A percentile compares a stretch with the other conserved stretches of the same genome.
Evolutionary conservation across 179 eudicot genomes (phyloP).

Genomic region (Vitellaria paradoxa): DNA sequence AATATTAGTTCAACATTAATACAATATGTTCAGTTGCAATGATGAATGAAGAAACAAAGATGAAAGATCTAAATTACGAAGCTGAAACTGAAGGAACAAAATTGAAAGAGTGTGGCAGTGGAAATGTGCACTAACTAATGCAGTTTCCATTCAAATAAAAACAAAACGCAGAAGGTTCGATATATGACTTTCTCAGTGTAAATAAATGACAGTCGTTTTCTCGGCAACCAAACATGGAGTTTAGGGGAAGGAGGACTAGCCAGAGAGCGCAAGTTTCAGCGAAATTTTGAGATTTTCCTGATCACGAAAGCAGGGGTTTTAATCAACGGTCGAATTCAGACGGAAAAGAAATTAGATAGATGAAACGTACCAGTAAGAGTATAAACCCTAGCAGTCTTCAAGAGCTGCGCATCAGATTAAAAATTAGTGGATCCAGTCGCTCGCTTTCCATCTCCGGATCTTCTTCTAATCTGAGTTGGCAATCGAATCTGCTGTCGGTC

Average conservation of each 20-base stretch:
- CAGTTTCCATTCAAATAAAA: too few relatives aligned
- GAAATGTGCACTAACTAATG: too few relatives aligned
- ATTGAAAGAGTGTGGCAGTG: too few relatives aligned
- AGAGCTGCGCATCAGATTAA: background rate
- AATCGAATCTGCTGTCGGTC: background rate
- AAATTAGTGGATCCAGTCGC: background rate
- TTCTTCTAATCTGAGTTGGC: too few relatives aligned
- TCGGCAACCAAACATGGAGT: background rate
- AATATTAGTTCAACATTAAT: background rate
- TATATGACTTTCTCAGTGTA: background rate
- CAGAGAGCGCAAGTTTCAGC: background rate
- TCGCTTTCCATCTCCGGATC: background rate
- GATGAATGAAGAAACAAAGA: background rate
- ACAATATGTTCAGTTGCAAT: background rate
- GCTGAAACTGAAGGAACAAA: background rate
- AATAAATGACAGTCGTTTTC: background rate
- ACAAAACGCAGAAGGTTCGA: too few relatives aligned
- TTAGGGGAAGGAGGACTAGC: background rate
- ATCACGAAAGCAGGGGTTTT: background rate
- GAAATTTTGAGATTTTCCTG: background rate
- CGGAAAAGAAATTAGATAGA: background rate
- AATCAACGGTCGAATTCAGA: slow-evolving; percentile 5
- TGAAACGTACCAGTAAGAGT: slow-evolving; percentile 9
- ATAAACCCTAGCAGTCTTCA: background rate
- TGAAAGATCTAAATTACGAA: too few relatives aligned